Base-by-base conservation (phyloP, 441 rosid genomes). In the Brassica hybrid region DNA sequence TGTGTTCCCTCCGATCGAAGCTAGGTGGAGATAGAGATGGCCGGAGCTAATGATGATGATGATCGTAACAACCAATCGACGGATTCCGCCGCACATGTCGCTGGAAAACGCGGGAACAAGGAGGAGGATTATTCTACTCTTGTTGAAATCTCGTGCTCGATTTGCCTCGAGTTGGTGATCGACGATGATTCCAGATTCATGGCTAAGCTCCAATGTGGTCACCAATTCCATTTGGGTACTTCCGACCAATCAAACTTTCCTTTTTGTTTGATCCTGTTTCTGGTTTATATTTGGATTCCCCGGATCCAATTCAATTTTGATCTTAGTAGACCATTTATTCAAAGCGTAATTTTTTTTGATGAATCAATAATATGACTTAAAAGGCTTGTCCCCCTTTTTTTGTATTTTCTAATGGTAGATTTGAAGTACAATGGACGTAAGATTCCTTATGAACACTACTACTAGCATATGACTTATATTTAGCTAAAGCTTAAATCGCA, bases 131-230 rank as follows among this genome's bases (percentile, higher is more conserved):
- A 71, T 1, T 30, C 80, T 30, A 1, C 6, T 23, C 56, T 14
- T 60, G 58, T 72, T 10, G 84, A 76, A 43, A 65, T 88, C 48
- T 76, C 87, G 3, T 94, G 98, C 83, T 90, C 98, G 78, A 94
- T 94, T 86, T 94, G 98, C 75, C 91, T 94, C 45, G 96, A 94
- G 54, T 27, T 69, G 78, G 91, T 94, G 45, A 64, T 83, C 21
- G 87, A 85, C 66, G 83, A 86, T 66, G 90, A 86, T 50, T 50
- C 63, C 72, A 88, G 98, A 76, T 86, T 96, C 81, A 83, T 59
- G 73, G 96, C 96, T 69, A 90, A 89, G 87, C 94, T 94, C 72
- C 93, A 84, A 66, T 92, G 97, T 45, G 96, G 97, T 34, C 96
- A 92, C 67, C 79, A 85, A 65, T 94, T 94, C 58, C 97, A 92